Conservation (phyloP, 768 basidiomycete genomes). For the Russula vinacea region DNA sequence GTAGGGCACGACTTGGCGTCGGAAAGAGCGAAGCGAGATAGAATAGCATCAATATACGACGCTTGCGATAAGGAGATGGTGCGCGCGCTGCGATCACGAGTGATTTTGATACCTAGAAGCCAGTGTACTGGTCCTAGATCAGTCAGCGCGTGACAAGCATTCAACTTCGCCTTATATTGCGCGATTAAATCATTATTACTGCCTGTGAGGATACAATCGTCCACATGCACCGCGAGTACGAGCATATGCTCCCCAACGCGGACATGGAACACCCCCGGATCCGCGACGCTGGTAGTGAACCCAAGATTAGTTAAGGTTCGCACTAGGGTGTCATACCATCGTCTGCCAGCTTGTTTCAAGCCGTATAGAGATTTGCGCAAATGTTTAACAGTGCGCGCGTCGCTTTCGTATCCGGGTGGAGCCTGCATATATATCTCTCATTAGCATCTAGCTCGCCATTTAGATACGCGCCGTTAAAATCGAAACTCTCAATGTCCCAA, state of each 20-base stretch:
- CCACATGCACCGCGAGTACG: conserved; percentile 11
- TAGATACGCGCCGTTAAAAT: conserved; percentile 38
- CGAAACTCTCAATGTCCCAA: conserved; percentile 37
- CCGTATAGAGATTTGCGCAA: conserved; percentile 30
- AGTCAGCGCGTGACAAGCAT: not conserved
- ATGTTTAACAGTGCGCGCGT: conserved; percentile 18
- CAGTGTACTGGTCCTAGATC: conserved; percentile 11
- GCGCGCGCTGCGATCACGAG: conserved; percentile 3
- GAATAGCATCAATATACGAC: conserved; percentile 26
- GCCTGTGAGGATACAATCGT: not conserved
- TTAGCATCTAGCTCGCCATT: conserved; percentile 4
- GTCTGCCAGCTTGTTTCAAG: conserved; percentile 29
- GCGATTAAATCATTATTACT: not conserved
- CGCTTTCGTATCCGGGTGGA: conserved; percentile 18
- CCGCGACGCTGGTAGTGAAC: not conserved
- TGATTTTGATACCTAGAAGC: conserved; percentile 19
- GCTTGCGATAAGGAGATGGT: conserved; percentile 35
- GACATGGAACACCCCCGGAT: conserved; percentile 28
- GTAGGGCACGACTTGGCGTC: not conserved
- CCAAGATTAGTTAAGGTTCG: not conserved
- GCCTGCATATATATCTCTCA: conserved; percentile 27
- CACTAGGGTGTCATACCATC: conserved; percentile 27
- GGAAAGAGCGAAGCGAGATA: not conserved
- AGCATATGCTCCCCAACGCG: conserved; percentile 5
- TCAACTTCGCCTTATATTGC: conserved; percentile 2